phyloP scores from a whole-genome alignment of 306 rosid species.

The Gillenia trifoliata region DNA sequence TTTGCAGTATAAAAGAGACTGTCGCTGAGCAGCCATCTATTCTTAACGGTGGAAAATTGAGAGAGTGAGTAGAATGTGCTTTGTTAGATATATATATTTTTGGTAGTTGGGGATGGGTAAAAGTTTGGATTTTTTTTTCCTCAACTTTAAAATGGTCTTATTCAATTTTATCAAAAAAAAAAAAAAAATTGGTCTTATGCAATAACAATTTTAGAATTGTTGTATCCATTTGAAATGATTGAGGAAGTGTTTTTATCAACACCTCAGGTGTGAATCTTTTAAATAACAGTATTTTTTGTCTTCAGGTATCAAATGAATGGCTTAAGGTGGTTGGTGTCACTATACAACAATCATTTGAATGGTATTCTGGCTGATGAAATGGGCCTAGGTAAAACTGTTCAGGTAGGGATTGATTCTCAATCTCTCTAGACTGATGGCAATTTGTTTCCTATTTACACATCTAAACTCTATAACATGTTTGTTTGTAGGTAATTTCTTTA shows the following conservation, averaged over 20 bases:
- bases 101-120: not conserved
- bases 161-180: too few species aligned
- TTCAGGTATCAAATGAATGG: constrained; percentile 99
- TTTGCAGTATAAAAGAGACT: constrained; percentile 89
- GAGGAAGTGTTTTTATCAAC: not conserved
- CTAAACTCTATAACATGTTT: constrained; percentile 18
- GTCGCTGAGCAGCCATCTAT: constrained; percentile 80
- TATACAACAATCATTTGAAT: constrained; percentile 93
- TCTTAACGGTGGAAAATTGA: constrained; percentile 78
- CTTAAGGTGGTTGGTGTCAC: constrained; percentile 93
- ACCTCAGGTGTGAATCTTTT: constrained; percentile 20
- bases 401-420: constrained; percentile 47
- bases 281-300: constrained; percentile 29
- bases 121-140: not conserved
- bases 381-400: constrained; percentile 99
- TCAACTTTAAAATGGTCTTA: not conserved
- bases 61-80: constrained; percentile 69
- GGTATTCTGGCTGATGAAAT: constrained; percentile 99
- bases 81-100: not conserved
- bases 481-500: constrained; percentile 79
- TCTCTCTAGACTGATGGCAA: not conserved
- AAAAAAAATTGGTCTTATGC: not conserved
- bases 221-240: not conserved
- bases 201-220: not conserved
- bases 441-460: constrained; percentile 1